These are phyloP conservation scores for Tirmania nivea DNA, from an alignment of 495 filamentous ascomycete genomes.

Conservation along the genomic window DNA sequence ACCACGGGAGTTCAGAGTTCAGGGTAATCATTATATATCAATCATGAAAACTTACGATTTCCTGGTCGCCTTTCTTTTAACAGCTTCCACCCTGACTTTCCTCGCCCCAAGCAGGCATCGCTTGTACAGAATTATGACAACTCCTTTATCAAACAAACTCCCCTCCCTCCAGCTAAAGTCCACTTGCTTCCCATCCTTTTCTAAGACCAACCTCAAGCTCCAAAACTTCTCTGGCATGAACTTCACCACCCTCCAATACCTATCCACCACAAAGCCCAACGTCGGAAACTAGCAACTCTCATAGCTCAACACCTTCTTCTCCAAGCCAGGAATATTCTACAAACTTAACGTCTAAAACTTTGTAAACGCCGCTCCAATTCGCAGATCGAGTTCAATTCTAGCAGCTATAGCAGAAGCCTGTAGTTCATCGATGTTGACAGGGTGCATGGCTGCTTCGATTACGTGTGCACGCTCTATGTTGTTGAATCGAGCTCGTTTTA, in stretches of 20 bases:
- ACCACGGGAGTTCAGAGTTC: no score
- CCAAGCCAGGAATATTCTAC: slow-evolving; percentile 40
- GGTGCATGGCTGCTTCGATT: slow-evolving; percentile 55
- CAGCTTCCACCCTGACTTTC: slow-evolving; percentile 55
- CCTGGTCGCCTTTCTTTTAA: slow-evolving; percentile 73
- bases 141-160: slow-evolving; percentile 69
- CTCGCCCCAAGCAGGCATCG: slow-evolving; percentile 50
- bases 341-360: slow-evolving; percentile 64
- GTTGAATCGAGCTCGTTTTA: slow-evolving; percentile 77
- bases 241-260: slow-evolving; percentile 77
- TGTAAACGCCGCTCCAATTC: slow-evolving; percentile 80
- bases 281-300: slow-evolving; percentile 96
- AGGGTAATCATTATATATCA: not conserved
- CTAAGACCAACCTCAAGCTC: slow-evolving; percentile 66
- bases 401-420: slow-evolving; percentile 78
- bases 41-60: slow-evolving; percentile 37
- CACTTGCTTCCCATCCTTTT: slow-evolving; percentile 55
- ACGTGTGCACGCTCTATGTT: slow-evolving; percentile 92
- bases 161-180: slow-evolving; percentile 66
- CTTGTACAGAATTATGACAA: slow-evolving; percentile 64
- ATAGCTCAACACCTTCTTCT: slow-evolving; percentile 56
- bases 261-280: slow-evolving; percentile 86
- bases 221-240: slow-evolving; percentile 88
- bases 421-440: slow-evolving; percentile 56
- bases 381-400: slow-evolving; percentile 76